phyloP scores from a whole-genome alignment of 441 rosid genomes.

The Populus hybrid region DNA sequence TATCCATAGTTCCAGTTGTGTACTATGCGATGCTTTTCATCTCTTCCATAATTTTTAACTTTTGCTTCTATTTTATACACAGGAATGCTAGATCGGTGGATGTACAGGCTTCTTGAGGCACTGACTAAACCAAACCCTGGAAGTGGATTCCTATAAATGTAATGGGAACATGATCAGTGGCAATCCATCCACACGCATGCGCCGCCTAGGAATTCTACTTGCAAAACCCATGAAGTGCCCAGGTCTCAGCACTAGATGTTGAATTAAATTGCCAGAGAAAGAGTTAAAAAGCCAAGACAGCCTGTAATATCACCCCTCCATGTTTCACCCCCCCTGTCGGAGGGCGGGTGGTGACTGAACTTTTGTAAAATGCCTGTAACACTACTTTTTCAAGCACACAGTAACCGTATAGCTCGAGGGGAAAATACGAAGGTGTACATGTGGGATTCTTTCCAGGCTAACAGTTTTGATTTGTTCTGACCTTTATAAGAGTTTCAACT shows the following conservation, averaged over 20 bases:
- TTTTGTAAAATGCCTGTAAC: neutral
- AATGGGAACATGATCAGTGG: neutral
- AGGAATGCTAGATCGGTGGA: slow-evolving; percentile 99
- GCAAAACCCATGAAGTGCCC: neutral
- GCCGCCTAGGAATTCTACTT: neutral
- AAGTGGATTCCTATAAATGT: slow-evolving; percentile 32
- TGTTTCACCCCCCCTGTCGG: neutral
- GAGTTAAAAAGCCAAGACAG: neutral
- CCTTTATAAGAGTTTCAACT: too few relatives aligned
- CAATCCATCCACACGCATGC: neutral
- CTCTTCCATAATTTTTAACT: neutral
- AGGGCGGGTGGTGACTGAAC: neutral
- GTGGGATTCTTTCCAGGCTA: neutral
- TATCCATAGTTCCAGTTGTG: neutral
- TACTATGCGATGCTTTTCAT: neutral
- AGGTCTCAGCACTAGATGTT: neutral
- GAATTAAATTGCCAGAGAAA: neutral
- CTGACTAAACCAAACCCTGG: slow-evolving; percentile 46
- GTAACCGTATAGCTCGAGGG: neutral
- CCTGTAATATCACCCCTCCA: neutral
- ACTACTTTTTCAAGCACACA: neutral
- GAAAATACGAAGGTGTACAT: neutral
- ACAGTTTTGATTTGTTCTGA: neutral
- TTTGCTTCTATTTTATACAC: slow-evolving; percentile 9
- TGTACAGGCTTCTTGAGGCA: slow-evolving; percentile 71